Base-by-base conservation (phyloP, 306 rosid species). In the Ormosia emarginata region DNA sequence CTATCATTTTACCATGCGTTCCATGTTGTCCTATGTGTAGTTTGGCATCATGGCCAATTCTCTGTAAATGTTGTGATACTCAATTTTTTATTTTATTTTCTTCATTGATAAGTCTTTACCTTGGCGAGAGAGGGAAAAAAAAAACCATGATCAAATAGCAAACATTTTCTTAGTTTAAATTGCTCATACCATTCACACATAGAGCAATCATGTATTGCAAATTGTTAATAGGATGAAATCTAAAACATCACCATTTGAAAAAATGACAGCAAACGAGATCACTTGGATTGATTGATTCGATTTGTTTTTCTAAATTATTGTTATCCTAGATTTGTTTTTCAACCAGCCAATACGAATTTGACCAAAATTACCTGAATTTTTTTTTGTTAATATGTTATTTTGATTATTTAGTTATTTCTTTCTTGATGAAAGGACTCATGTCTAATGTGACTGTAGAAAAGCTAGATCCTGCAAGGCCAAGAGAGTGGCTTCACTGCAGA, bases 41-140 rank as follows among this genome's bases (percentile, higher is more conserved):
- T 55, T 55, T 73, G 53, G 52, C 66, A 34, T 72, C 65, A 72
- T 53, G n/a, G n/a, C n/a, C n/a, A n/a, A n/a, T n/a, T n/a, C n/a
- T n/a, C n/a, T n/a, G n/a, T n/a, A n/a, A n/a, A n/a, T n/a, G 2
- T 18, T 12, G 50, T 53, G 47, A 71, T 47, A 70, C 14, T 36
- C 24, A 24, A 24, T 24, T 24, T 24, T 24, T 36, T 17, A 55
- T 6, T 15, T 15, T 55, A 30, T 72, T 50, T 56, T 9, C 17
- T 49, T 49, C 15, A 13, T 12, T 49, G 6, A 11, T 12, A 49
- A 12, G 55, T 49, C 3, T 24, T 14, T 47, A 10, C 41, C 59
- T 47, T n/a, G 8, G 46, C 0, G 24, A 24, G 1, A 24, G 24
- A 24, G 24, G 1, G 24, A 1, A 10, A 67, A 24, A 33, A 33